Conservation (phyloP, 2,329 filamentous ascomycete genomes). For the Cercospora sp. region DNA sequence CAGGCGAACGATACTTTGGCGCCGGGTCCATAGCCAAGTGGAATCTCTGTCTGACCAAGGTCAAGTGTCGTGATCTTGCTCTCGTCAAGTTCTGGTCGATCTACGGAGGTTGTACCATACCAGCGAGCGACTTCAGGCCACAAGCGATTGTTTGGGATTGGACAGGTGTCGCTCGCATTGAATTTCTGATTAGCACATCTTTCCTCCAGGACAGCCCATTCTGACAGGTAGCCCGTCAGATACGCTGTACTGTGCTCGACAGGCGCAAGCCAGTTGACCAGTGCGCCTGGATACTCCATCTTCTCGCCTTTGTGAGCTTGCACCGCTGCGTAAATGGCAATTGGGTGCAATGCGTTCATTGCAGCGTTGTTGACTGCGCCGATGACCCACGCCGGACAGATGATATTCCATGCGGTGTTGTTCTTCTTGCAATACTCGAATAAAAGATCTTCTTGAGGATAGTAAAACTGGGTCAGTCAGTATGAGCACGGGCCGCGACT, state of each 20-base stretch:
- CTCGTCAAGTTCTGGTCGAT: constrained; percentile 33
- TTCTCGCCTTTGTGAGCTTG: constrained; percentile 45
- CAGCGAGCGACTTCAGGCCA: constrained; percentile 51
- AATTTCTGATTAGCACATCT: constrained; percentile 45
- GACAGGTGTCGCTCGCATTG: constrained; percentile 51
- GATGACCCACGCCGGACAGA: constrained; percentile 50
- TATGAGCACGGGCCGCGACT: neutral
- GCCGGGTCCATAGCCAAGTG: constrained; percentile 48
- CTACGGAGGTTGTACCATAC: constrained; percentile 36
- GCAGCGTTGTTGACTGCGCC: constrained; percentile 53
- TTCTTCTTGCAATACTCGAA: constrained; percentile 46
- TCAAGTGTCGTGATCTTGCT: constrained; percentile 31
- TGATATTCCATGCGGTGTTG: constrained; percentile 48
- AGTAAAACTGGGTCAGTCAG: constrained; percentile 49
- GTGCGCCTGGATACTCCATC: constrained; percentile 50
- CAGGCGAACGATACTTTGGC: constrained; percentile 44
- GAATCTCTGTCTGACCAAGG: constrained; percentile 24
- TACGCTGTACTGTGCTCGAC: constrained; percentile 48
- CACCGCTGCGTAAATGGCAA: constrained; percentile 55
- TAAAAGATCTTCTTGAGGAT: constrained; percentile 55
- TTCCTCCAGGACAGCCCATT: constrained; percentile 52
- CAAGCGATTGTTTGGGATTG: constrained; percentile 52
- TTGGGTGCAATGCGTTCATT: constrained; percentile 53
- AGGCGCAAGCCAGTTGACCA: constrained; percentile 48
- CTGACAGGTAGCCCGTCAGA: constrained; percentile 53